Conservation (phyloP, 2,329 filamentous ascomycete genomes). For the Intubia oerlemansii region DNA sequence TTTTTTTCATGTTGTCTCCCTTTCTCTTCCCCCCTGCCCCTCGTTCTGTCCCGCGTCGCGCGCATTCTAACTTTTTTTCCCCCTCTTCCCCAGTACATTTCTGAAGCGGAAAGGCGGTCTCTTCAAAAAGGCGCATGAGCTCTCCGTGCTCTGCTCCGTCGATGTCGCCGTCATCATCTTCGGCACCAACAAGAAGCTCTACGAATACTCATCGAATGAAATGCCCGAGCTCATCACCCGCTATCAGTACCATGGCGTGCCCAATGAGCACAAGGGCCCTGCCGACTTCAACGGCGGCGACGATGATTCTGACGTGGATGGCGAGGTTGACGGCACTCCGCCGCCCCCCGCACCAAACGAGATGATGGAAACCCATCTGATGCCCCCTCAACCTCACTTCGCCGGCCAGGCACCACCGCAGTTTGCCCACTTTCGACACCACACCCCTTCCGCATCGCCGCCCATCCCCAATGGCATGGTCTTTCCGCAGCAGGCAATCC, state of each 20-base stretch:
- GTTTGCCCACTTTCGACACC: conserved; percentile 64
- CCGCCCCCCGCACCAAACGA: conserved; percentile 51
- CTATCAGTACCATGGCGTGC: conserved; percentile 81
- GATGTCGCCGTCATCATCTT: conserved; percentile 98
- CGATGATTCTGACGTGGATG: conserved; percentile 57
- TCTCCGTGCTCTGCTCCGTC: conserved; percentile 93
- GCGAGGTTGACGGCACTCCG: conserved; percentile 47
- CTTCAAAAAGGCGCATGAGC: conserved; percentile 98
- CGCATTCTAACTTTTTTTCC: too few species aligned
- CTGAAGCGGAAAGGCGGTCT: conserved; percentile 95
- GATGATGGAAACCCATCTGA: conserved; percentile 33
- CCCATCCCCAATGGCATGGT: conserved; percentile 61
- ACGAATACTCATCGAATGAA: conserved; percentile 88
- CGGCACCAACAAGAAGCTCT: conserved; percentile 95
- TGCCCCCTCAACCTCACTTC: conserved; percentile 49
- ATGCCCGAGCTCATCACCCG: conserved; percentile 77
- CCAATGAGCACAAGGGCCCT: conserved; percentile 92
- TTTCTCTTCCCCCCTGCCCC: conserved; percentile 3
- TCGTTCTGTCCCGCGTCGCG: not conserved
- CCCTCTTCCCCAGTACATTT: conserved; percentile 49
- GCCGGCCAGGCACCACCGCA: conserved; percentile 38
- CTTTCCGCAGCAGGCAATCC: conserved; percentile 32
- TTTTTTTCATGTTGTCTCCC: too few species aligned
- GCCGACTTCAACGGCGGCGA: conserved; percentile 80
- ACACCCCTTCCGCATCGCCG: conserved; percentile 70